phyloP scores from a whole-genome alignment of 176 grass and related monocot genomes.

The Poa pratensis region DNA sequence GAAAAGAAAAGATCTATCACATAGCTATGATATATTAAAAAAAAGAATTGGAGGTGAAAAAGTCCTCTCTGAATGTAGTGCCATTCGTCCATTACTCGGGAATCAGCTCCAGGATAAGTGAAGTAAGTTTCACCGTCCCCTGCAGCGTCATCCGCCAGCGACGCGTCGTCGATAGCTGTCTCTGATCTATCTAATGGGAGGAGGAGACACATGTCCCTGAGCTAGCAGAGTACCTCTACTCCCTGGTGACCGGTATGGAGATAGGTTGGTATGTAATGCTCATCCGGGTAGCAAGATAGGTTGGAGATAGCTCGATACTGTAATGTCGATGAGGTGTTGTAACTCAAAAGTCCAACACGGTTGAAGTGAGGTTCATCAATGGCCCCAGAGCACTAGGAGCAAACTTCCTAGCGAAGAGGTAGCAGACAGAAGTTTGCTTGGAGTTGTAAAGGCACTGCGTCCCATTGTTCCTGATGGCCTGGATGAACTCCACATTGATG shows the following conservation, averaged over 20 bases:
- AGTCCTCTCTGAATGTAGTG: conserved; percentile 34
- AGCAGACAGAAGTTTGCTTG: conserved; percentile 61
- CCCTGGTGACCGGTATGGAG: conserved; percentile 36
- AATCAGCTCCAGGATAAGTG: conserved; percentile 53
- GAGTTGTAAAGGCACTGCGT: conserved; percentile 71
- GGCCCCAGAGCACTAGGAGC: conserved; percentile 74
- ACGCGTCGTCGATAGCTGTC: conserved; percentile 19
- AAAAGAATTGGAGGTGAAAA: conserved; percentile 62
- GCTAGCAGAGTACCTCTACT: conserved; percentile 34
- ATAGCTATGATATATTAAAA: conserved; percentile 54
- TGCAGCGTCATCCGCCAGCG: conserved; percentile 38
- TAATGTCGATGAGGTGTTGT: not conserved
- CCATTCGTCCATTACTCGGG: conserved; percentile 30
- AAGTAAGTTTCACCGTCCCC: conserved; percentile 54
- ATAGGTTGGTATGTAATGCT: conserved; percentile 91
- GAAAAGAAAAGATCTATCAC: conserved; percentile 35
- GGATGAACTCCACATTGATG: conserved; percentile 63
- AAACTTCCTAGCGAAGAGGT: conserved; percentile 87
- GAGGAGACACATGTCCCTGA: conserved; percentile 31
- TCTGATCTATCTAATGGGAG: conserved; percentile 35
- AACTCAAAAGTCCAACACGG: conserved; percentile 65
- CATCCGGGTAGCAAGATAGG: conserved; percentile 78
- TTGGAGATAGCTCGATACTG: conserved; percentile 26
- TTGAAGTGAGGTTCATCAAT: conserved; percentile 73
- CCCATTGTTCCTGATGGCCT: conserved; percentile 80